Base-by-base conservation (phyloP, 148 eudicot species). In the Bassia scoparia region DNA sequence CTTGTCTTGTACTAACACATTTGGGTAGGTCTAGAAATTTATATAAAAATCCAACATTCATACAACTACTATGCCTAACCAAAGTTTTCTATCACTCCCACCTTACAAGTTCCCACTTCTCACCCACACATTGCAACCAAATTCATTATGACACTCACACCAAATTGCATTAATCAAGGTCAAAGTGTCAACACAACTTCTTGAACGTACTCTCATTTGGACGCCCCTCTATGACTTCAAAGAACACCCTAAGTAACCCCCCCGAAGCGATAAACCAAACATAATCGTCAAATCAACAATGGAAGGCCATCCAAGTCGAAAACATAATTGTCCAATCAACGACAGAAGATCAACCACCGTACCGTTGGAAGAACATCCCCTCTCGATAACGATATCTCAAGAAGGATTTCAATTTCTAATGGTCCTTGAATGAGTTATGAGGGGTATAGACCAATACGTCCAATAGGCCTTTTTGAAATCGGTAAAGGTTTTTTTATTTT, bases 41-140 rank as follows among this genome's bases (percentile, higher is more conserved):
- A 61, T 67, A 68, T 33, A 44, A 67, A 41, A 29, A 27, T 53
- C 15, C 27, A 54, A 29, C 44, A 43, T 56, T 30, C 48, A 56
- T 56, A 29, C 56, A 55, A 72, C 37, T 24, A 46, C 43, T 61
- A 48, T 72, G 52, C 76, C 76, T 72, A 72, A 60, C 38, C 41
- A 41, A 43, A 30, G 53, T 58, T 38, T n/a, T 24, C 63, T n/a
- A 37, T 59, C 34, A 17, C 31, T 43, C n/a, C n/a, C 67, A 37
- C 75, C 55, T 23, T 41, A 37, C 62, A 20, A 43, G 31, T 21
- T 35, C 41, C 31, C 61, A 62, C 75, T 48, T 18, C 31, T 48
- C 69, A 73, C 11, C 54, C 49, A 63, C 50, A 66, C 44, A 34
- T 17, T 43, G 30, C 48, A 66, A 38, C 67, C 67, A 50, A 20